Evolutionary conservation across 345 rosid genomes (phyloP), one percentile per base, ranked within the genome.

Genomic region (Trapa incisa): DNA sequence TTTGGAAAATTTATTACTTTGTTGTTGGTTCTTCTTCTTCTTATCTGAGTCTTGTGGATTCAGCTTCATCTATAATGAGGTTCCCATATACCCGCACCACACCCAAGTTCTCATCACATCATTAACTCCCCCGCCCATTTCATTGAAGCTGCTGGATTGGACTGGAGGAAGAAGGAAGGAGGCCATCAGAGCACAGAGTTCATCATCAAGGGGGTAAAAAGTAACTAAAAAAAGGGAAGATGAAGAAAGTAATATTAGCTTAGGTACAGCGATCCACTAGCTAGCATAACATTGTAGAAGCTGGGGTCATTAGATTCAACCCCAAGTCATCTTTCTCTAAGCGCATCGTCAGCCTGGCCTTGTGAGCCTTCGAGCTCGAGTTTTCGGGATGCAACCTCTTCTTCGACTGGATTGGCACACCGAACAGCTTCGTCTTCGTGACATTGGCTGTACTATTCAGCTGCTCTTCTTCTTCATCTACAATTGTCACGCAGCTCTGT

Each of bases 301-400:
- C 76, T 69, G 89, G 85, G 29, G 29, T 22, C 96, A 87, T 87
- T 61, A 91, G 89, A 80, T 89, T 86, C 80, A 91, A 78, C 66
- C 85, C 88, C 73, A 89, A 81, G 70, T 91, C 97, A 73, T 87
- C 84, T 56, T 91, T 87, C 22, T 84, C 91, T 81, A 83, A 71
- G 68, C 83, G 52, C 53, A 41, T 8, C 43, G 17, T 79, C 71
- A 91, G 80, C 58, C 94, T 83, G 70, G 92, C 70, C 72, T 69
- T 69, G 35, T 83, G 86, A 70, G 73, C 80, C 80, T 83, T 89
- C 70, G 72, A 70, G 37, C 41, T 79, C 6, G 16, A 41, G 36
- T 41, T 38, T 36, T 69, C 72, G 8, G 72, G 72, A 41, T 69
- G 72, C 66, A 69, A 61, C 60, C 72, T 62, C 74, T 87, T 91